These are phyloP conservation scores for Talaromyces rugulosus DNA, from an alignment of 2,329 filamentous ascomycete genomes.

Conservation along the genomic window DNA sequence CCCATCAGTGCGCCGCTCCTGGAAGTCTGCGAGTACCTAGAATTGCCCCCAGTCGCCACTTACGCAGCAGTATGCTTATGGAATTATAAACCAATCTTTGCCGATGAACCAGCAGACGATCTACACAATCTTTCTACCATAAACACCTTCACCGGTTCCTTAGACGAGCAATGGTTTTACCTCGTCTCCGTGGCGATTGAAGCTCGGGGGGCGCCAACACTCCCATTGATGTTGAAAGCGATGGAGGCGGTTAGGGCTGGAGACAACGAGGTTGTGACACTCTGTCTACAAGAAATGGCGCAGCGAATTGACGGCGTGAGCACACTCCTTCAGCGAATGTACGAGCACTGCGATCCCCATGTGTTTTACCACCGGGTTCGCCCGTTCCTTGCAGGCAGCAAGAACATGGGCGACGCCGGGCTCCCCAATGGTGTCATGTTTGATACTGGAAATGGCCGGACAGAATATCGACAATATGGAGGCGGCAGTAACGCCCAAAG, in stretches of 20 bases:
- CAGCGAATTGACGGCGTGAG: slow-evolving; percentile 84
- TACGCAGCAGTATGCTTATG: slow-evolving; percentile 89
- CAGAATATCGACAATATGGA: slow-evolving; percentile 75
- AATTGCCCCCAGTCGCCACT: slow-evolving; percentile 87
- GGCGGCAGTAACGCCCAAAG: slow-evolving; percentile 97
- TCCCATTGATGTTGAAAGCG: slow-evolving; percentile 83
- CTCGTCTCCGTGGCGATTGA: slow-evolving; percentile 94
- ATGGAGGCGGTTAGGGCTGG: slow-evolving; percentile 71
- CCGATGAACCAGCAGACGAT: slow-evolving; percentile 73
- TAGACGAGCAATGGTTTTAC: slow-evolving; percentile 99
- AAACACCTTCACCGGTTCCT: slow-evolving; percentile 84
- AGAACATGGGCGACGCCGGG: slow-evolving; percentile 95
- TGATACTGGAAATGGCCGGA: slow-evolving; percentile 67
- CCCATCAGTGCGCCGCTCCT: slow-evolving; percentile 80
- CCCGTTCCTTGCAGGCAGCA: slow-evolving; percentile 92
- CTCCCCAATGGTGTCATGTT: slow-evolving; percentile 84
- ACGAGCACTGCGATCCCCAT: slow-evolving; percentile 89
- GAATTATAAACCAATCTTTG: slow-evolving; percentile 94
- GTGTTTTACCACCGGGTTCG: slow-evolving; percentile 95
- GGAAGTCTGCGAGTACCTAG: slow-evolving; percentile 69
- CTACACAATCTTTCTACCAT: slow-evolving; percentile 86
- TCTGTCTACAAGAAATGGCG: slow-evolving; percentile 75
- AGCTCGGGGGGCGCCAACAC: slow-evolving; percentile 78
- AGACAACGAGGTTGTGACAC: slow-evolving; percentile 67
- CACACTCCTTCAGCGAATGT: slow-evolving; percentile 76